Percentiles rank a stretch among this genome's conserved stretches.
These are phyloP conservation scores for Dalbergia cultrata DNA, from an alignment of 306 rosid genomes.

Conservation along the genomic window DNA sequence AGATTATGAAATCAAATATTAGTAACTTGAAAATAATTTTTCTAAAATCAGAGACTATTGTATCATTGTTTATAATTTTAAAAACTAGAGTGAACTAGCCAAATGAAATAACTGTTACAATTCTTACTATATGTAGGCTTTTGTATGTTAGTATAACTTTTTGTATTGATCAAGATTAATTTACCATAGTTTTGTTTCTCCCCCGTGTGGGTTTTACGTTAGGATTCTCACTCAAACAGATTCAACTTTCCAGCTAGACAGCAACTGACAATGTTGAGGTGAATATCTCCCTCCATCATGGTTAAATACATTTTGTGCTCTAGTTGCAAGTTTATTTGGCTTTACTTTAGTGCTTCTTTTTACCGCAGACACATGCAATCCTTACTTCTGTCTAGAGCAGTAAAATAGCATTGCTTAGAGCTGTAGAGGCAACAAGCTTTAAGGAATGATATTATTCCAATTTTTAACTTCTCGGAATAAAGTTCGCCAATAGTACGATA, in stretches of 20 bases:
- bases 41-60: not conserved
- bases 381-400: not conserved
- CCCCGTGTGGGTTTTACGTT: not conserved
- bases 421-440: not conserved
- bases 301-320: conserved; percentile 6
- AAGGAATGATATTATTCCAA: not conserved
- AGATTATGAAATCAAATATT: too few relatives aligned
- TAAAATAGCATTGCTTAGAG: conserved; percentile 10
- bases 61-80: not conserved
- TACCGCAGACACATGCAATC: conserved; percentile 43
- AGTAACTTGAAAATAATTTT: not conserved
- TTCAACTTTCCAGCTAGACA: conserved; percentile 48
- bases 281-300: not conserved
- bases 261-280: conserved; percentile 32
- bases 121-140: not conserved
- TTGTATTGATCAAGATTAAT: not conserved
- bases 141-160: not conserved
- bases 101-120: not conserved
- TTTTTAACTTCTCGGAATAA: not conserved
- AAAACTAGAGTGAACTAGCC: not conserved
- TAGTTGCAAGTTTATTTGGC: conserved; percentile 25
- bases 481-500: not conserved
- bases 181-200: not conserved
- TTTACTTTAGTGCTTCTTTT: conserved; percentile 23
- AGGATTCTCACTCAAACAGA: conserved; percentile 17